Evolutionary conservation across 371 early-diverging fungal genomes (phyloP), one percentile per base, ranked within the genome.

Genomic region (Mucor lusitanicus): DNA sequence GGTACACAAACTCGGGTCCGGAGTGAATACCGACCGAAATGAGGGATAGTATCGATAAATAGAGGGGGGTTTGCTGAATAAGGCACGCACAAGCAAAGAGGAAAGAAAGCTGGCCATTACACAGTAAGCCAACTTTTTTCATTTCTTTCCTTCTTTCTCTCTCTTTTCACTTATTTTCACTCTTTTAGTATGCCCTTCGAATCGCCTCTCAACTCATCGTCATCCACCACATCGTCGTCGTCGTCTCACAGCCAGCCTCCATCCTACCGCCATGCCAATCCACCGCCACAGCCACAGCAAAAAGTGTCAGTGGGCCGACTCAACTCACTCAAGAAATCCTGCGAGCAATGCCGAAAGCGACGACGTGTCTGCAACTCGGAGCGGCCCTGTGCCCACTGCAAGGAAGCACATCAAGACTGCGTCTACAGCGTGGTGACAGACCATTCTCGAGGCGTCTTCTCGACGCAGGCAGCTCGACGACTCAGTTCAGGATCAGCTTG

Each of bases 401-500:
- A 58, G 12, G 73, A 76, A 50, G 46, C 65, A 27, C 59, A 66
- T 17, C 61, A 71, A 66, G 69, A 78, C 27, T 72, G 78, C 67
- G 75, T 68, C 27, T 70, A 74, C 63, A 65, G 78, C 40, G 72
- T 77, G 3, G 69, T 70, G 12, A 63, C 72, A 11, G 77, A 77
- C 39, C 69, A 74, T 19, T 68, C 76, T 54, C 64, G 71, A 6
- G 70, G 71, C 33, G 74, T 71, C 0, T 77, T 74, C 32, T 58
- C 74, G 12, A 74, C 72, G 0, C 72, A 66, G 19, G 64, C 62
- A 17, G 72, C 72, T 6, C 64, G 75, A 55, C 68, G 78, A 44
- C 53, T 78, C 6, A 72, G 73, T 44, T 77, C 78, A 13, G 78
- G 78, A 33, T 78, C 78, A 11, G 78, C 78, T 13, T 78, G 78